Base-by-base conservation (phyloP, 305 asterid species). In the Coffea humblotiana region DNA sequence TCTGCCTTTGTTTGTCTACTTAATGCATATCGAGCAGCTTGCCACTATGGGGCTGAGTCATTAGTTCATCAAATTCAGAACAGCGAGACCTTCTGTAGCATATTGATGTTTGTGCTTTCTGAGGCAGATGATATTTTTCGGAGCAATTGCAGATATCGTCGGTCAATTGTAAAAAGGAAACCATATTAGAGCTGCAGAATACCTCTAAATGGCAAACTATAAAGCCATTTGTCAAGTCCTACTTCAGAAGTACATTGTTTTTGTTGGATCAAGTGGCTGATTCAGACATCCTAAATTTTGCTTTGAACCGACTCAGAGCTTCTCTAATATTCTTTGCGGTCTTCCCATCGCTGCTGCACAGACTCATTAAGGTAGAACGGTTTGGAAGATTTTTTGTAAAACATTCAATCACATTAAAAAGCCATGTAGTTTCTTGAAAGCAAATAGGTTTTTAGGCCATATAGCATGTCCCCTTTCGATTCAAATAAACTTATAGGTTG, bases 1-100 rank as follows among this genome's bases (percentile, higher is more conserved):
- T 63, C 91, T 63, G 94, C 94, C 52, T 83, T 94, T 58, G 69
- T 83, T 79, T 86, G 89, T 86, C 85, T 96, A 76, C 90, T 96
- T 77, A 96, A 96, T 89, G 98, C 98, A 71, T 94, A 94, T 83
- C 93, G 98, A 75, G 88, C 98, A 74, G 98, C 95, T 70, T 90
- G 98, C 80, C 98, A 91, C 87, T 92, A 88, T 82, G 99, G 97
- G 86, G 85, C 95, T 72, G 92, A 88, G 85, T 87, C 97, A 32
- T 80, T 84, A 74, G 89, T 91, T 80, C 90, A 81, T 83, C 84
- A 61, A 68, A 85, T 96, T 78, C 90, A 90, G 69, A 85, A 85
- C 83, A 90, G 94, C 65, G 94, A 88, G 85, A 82, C 97, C 77
- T 94, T 92, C 83, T 83, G 93, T 88, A 88, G 82, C 82, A 83